phyloP scores from a whole-genome alignment of 768 basidiomycete species.

The Kwoniella dejecticola region DNA sequence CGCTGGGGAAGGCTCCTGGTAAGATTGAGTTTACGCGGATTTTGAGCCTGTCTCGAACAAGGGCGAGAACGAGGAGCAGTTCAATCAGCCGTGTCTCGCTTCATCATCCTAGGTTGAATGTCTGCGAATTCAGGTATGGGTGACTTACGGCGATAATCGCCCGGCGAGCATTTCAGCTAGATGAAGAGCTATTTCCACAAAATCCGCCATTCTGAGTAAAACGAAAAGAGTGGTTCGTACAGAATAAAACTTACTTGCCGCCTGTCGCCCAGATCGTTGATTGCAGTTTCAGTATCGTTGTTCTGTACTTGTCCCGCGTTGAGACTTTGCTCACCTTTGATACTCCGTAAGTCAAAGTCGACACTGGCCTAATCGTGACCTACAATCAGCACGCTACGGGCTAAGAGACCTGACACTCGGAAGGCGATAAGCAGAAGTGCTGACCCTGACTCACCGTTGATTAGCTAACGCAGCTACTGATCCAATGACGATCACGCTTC shows the following conservation, averaged over 20 bases:
- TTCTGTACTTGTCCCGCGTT: background rate
- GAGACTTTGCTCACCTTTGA: slow-evolving; percentile 23
- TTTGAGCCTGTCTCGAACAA: slow-evolving; percentile 23
- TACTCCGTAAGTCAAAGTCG: slow-evolving; percentile 26
- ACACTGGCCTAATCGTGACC: slow-evolving; percentile 4
- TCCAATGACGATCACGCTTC: slow-evolving; percentile 31
- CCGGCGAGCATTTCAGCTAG: slow-evolving; percentile 27
- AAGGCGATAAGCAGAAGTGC: no score
- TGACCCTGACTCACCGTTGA: slow-evolving; percentile 28
- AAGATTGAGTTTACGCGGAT: slow-evolving; percentile 44
- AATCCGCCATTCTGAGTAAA: background rate
- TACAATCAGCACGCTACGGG: no score
- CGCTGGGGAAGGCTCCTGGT: slow-evolving; percentile 40
- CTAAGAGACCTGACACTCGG: no score
- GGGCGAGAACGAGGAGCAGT: no score
- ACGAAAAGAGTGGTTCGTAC: background rate
- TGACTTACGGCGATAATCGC: slow-evolving; percentile 26
- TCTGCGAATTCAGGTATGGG: background rate
- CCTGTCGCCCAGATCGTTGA: slow-evolving; percentile 14
- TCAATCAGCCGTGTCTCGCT: no score
- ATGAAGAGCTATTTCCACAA: slow-evolving; percentile 13
- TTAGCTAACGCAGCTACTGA: slow-evolving; percentile 30
- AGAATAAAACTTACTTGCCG: slow-evolving; percentile 25
- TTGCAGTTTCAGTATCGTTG: no score
- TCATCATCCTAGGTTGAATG: background rate